Base-by-base conservation (phyloP, 257 asterid genomes). In the Nicotiana benthamiana region DNA sequence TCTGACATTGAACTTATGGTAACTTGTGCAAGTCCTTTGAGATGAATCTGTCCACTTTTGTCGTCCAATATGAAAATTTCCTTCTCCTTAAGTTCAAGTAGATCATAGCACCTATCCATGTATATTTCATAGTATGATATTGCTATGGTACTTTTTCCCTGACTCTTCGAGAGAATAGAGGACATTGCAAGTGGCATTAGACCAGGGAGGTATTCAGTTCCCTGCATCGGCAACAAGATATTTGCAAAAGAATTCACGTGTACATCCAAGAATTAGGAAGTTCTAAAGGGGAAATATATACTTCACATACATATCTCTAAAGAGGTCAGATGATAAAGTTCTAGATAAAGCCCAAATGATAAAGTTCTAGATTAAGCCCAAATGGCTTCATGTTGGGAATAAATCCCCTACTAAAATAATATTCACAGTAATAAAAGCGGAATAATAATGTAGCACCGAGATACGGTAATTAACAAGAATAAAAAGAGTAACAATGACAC, bases 81-180 rank as follows among this genome's bases (percentile, higher is more conserved):
- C 82, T 92, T 91, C 43, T 86, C 92, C 80, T 91, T 91, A 7
- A 85, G 91, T 70, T 92, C 97, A 60, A 93, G 82, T 15, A 95
- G 90, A 84, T 95, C 99, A 64, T 89, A 93, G 82, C 99, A 93
- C 67, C 83, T 92, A 28, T 92, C 99, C 85, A 93, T 80, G 85
- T 95, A 95, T 77, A 95, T 88, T 87, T 93, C 98, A 59, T 92
- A 95, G 90, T 92, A 95, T 12, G 99, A 95, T 43, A 95, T 79
- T 3, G 86, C 77, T 83, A 85, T 60, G 3, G 70, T 85, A 76
- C 91, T 89, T 83, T 86, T 87, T 70, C 48, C 59, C 63, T 79
- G 80, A 83, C 91, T 84, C 85, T 83, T 83, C 1, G 92, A 87
- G 74, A 93, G 87, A 83, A 92, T 87, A 63, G 63, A 80, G 43